phyloP scores from a whole-genome alignment of 1,284 basidiomycete genomes.

The Boletellus dicymbophilus region DNA sequence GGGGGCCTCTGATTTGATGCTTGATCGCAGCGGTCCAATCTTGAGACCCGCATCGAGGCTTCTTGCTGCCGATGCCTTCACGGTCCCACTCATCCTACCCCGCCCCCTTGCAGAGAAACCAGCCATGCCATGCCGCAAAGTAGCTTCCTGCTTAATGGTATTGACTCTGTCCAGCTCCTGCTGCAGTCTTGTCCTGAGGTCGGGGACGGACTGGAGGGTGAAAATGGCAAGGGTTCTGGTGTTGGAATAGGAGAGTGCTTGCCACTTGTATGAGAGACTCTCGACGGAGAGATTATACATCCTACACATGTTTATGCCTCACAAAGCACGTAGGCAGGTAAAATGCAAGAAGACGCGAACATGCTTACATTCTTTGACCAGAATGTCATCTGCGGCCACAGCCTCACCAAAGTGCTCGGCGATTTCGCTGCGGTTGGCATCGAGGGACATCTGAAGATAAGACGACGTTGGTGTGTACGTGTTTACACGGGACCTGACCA shows the following conservation, averaged over 20 bases:
- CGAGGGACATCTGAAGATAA: conserved; percentile 18
- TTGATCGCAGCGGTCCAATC: conserved; percentile 15
- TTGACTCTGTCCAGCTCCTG: conserved; percentile 48
- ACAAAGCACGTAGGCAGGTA: conserved; percentile 5
- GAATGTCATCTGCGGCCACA: conserved; percentile 34
- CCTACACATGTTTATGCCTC: conserved; percentile 67
- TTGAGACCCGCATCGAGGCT: conserved; percentile 17
- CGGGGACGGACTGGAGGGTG: conserved; percentile 49
- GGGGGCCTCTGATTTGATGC: conserved; percentile 22
- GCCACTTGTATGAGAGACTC: conserved; percentile 71
- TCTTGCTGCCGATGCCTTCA: background rate
- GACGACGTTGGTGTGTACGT: background rate
- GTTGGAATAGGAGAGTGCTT: conserved; percentile 51
- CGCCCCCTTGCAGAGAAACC: conserved; percentile 3
- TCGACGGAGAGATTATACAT: conserved; percentile 60
- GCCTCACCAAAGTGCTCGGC: conserved; percentile 32
- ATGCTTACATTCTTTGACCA: conserved; percentile 52
- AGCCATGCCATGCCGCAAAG: conserved; percentile 3
- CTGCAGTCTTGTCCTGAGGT: conserved; percentile 56
- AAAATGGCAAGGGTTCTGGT: conserved; percentile 45
- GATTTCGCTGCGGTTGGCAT: conserved; percentile 30
- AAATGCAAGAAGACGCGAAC: background rate
- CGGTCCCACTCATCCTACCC: background rate
- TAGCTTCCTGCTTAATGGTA: conserved; percentile 37
- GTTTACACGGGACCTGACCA: background rate